phyloP scores from a whole-genome alignment of 2,329 filamentous ascomycete species.

The Plectosphaerella plurivora region DNA sequence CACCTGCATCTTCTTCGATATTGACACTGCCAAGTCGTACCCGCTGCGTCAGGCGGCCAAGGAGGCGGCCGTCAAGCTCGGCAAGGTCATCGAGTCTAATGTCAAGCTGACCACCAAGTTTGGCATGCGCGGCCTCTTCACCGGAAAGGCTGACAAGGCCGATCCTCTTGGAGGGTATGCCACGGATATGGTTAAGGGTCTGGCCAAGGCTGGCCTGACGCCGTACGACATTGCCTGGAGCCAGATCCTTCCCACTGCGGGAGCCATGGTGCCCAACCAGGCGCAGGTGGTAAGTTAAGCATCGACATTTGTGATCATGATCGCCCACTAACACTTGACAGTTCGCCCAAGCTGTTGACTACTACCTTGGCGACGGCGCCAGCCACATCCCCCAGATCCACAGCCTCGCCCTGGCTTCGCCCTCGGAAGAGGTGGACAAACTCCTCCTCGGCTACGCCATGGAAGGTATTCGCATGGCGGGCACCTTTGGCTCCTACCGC shows the following conservation, averaged over 20 bases:
- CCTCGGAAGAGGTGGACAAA: constrained; percentile 54
- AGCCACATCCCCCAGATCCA: constrained; percentile 57
- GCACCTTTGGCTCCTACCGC: constrained; percentile 58
- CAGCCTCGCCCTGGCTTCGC: constrained; percentile 49
- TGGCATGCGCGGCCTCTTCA: constrained; percentile 48
- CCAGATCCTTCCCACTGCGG: constrained; percentile 64
- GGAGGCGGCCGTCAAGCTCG: constrained; percentile 54
- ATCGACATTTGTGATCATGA: background rate
- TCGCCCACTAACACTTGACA: constrained; percentile 21
- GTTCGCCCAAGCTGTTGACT: constrained; percentile 71
- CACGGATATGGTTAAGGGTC: constrained; percentile 56
- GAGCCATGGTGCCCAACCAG: constrained; percentile 66
- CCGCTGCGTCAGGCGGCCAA: constrained; percentile 55
- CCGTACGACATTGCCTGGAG: constrained; percentile 65
- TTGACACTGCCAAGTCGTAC: constrained; percentile 64
- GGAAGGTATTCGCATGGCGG: constrained; percentile 67
- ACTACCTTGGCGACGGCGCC: constrained; percentile 58
- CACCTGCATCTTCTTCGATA: constrained; percentile 59
- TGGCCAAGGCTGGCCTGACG: constrained; percentile 60
- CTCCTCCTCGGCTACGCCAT: constrained; percentile 64
- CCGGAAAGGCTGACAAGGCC: constrained; percentile 41
- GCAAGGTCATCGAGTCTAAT: constrained; percentile 57
- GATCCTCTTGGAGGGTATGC: constrained; percentile 61
- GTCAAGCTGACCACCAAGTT: constrained; percentile 53
- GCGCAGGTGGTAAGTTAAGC: constrained; percentile 52